These are phyloP conservation scores for Wickerhamomyces pijperi DNA, from an alignment of 805 yeast genomes.

Conservation along the genomic window DNA sequence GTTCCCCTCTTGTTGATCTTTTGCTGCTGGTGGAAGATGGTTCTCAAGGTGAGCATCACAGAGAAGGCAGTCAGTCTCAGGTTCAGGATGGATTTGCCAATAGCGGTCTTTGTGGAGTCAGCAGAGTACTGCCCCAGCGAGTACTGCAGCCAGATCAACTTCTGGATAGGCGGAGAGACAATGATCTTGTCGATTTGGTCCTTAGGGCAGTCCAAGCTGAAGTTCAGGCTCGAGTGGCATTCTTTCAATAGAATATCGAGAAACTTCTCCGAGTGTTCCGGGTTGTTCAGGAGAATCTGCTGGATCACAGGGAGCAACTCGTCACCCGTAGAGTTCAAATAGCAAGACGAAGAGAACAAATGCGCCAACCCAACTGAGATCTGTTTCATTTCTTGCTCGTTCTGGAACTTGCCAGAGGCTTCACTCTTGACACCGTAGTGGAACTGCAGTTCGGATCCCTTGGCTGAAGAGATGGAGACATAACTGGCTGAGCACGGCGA, in stretches of 20 bases:
- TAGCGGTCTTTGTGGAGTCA: conserved; percentile 11
- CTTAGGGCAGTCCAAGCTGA: conserved; percentile 55
- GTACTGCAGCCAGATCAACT: conserved; percentile 58
- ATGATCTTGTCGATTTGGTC: conserved; percentile 70
- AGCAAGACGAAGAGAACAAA: conserved; percentile 61
- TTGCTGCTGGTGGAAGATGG: conserved; percentile 53
- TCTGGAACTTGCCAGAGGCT: conserved; percentile 1
- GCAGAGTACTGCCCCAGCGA: conserved; percentile 39
- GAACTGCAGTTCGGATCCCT: conserved; percentile 5
- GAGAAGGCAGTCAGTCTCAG: conserved; percentile 65
- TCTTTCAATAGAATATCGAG: conserved; percentile 43
- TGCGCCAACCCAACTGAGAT: conserved; percentile 53
- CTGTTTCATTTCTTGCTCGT: conserved; percentile 11
- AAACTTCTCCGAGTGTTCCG: conserved; percentile 21
- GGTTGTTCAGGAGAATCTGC: conserved; percentile 26
- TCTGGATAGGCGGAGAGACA: conserved; percentile 69
- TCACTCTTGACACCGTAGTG: conserved; percentile 2
- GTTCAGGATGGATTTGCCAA: conserved; percentile 48
- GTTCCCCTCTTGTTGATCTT: conserved; percentile 39
- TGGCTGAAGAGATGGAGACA: conserved; percentile 19
- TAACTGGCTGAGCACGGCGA: conserved; percentile 42
- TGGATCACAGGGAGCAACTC: conserved; percentile 54
- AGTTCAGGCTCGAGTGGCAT: conserved; percentile 64
- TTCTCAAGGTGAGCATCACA: conserved; percentile 47
- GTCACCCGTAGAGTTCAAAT: conserved; percentile 53